phyloP scores from a whole-genome alignment of 2,329 filamentous ascomycete genomes.

The Fusarium bactridioides region DNA sequence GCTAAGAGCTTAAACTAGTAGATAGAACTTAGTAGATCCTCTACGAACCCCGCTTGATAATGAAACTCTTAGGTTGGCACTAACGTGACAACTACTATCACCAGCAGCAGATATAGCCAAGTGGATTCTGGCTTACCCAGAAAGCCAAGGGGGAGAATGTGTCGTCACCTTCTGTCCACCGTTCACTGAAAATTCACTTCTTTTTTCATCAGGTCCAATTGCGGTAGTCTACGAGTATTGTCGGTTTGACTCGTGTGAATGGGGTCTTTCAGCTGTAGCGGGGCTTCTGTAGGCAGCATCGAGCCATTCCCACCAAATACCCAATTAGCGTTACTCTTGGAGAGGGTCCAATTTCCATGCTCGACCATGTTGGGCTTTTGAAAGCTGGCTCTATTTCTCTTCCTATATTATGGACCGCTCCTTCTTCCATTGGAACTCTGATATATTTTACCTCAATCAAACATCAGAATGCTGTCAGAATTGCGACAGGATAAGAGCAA shows the following conservation, averaged over 20 bases:
- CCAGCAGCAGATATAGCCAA: too few species aligned
- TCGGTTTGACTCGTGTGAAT: background rate
- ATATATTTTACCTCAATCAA: too few species aligned
- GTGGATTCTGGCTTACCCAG: too few species aligned
- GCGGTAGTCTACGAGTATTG: background rate
- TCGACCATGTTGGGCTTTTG: too few species aligned
- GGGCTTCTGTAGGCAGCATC: background rate
- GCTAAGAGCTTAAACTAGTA: too few species aligned
- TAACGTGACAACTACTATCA: accelerated
- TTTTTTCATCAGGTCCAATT: too few species aligned
- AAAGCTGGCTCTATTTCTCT: background rate
- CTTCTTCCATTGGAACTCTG: too few species aligned
- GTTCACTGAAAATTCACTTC: too few species aligned
- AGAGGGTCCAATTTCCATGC: background rate
- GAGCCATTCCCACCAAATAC: background rate
- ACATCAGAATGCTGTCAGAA: background rate
- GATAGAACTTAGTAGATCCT: too few species aligned
- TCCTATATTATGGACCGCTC: accelerated
- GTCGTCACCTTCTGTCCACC: accelerated
- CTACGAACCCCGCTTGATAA: too few species aligned
- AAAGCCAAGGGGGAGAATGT: accelerated
- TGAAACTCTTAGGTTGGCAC: too few species aligned
- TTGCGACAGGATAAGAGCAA: background rate
- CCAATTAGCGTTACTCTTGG: background rate
- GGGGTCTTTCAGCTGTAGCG: background rate